Evolutionary conservation across 371 early-diverging fungal genomes (phyloP), one percentile per base, ranked within the genome.

Genomic region (Mucor ambiguus): DNA sequence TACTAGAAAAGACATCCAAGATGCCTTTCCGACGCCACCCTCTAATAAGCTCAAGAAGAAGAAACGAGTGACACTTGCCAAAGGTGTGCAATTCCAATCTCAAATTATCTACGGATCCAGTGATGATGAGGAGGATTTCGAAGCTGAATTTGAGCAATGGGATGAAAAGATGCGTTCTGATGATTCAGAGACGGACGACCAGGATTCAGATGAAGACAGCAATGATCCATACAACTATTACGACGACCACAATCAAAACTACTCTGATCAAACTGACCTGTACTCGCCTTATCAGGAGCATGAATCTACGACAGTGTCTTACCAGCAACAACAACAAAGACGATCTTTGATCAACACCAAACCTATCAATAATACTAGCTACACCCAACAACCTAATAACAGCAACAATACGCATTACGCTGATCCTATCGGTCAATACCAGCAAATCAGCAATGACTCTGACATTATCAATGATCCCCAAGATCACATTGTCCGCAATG

Each of bases 51-150:
- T 68, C 29, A 64, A 65, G 24, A 78, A 72, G 12, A 64, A 38
- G 4, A 84, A 80, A 24, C 61, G 64, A 14, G 84, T 84, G 2
- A 81, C 77, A 6, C 41, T 84, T 32, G 71, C 81, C 1, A 81
- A 79, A 63, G 79, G 73, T 14, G 84, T 84, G 44, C 71, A 79
- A 44, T 84, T 80, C 63, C 84, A 84, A 57, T 75, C 81, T 4
- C 84, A 84, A 64, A 72, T 81, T 16, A 78, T 84, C 33, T 72
- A 75, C 60, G 78, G 79, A 32, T 77, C 79, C 37, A 77, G 79
- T 59, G 88, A 85, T 35, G 86, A 76, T 58, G 87, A 85, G 59
- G 87, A 86, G 16, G 85, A 68, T 30, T 76, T 80, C 58, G 81
- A 76, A 61, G 80, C 80, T 24, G 80, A 81, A 55, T 79, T 70